Evolutionary conservation across 192 early-diverging fungal species (phyloP).

Genomic region (Umbelopsis sp.): DNA sequence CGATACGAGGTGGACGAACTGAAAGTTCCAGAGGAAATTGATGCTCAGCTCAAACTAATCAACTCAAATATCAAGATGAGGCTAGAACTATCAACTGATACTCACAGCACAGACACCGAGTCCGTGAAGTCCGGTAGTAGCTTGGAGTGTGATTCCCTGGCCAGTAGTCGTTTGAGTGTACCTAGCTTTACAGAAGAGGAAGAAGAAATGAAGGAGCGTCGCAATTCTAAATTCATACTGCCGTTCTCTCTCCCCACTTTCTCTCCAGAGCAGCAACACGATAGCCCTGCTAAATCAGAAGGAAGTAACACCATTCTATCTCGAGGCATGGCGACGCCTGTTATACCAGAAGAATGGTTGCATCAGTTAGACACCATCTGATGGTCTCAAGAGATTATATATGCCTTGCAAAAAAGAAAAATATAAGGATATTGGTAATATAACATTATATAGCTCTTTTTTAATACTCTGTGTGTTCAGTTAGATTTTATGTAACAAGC

Average conservation of each 20-base stretch:
- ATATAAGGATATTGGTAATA: too few relatives aligned
- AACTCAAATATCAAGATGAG: background rate
- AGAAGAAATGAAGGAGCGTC: constrained; percentile 35
- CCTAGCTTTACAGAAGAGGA: constrained; percentile 28
- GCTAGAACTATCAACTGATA: background rate
- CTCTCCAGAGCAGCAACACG: constrained; percentile 31
- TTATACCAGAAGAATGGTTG: constrained; percentile 42
- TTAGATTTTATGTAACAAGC: too few relatives aligned
- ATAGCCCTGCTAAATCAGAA: background rate
- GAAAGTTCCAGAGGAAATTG: constrained; percentile 71
- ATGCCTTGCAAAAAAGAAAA: too few relatives aligned
- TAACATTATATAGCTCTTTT: too few relatives aligned
- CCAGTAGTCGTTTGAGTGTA: background rate
- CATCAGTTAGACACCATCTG: constrained; percentile 30
- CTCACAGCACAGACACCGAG: background rate
- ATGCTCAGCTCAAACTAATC: constrained; percentile 8
- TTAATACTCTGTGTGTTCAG: too few relatives aligned
- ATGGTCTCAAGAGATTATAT: background rate
- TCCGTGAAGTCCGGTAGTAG: background rate
- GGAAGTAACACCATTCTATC: background rate
- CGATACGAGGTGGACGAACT: constrained; percentile 88
- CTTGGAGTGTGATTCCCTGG: background rate
- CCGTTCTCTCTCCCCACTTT: constrained; percentile 68
- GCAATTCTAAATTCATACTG: constrained; percentile 58
- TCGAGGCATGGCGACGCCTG: constrained; percentile 18